These are phyloP conservation scores for Dactylonectria estremocensis DNA, from an alignment of 2,329 filamentous ascomycete species.

Conservation along the genomic window DNA sequence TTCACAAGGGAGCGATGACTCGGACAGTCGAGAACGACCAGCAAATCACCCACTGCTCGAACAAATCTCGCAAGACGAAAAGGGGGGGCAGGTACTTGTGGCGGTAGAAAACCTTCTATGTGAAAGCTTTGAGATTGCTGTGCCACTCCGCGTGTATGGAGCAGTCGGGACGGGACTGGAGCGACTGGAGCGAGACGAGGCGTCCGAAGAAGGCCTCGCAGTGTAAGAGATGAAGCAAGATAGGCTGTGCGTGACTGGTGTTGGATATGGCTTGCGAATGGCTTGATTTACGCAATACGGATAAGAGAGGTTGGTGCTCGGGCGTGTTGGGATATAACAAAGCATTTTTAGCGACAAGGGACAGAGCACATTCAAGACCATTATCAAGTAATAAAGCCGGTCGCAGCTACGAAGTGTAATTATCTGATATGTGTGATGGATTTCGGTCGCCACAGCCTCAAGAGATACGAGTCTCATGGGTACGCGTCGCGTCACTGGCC, in stretches of 20 bases:
- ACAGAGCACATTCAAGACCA: constrained; percentile 31
- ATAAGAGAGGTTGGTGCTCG: constrained; percentile 10
- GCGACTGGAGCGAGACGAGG: constrained; percentile 69
- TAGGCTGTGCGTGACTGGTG: neutral
- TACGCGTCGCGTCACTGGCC: constrained; percentile 22
- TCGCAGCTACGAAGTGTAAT: constrained; percentile 16
- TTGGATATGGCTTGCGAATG: constrained; percentile 24
- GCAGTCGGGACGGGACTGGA: constrained; percentile 72
- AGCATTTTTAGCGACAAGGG: constrained; percentile 33
- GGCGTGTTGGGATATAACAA: constrained; percentile 32
- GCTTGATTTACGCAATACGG: constrained; percentile 28
- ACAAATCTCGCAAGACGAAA: constrained; percentile 83
- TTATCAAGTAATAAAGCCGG: constrained; percentile 28
- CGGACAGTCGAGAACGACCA: constrained; percentile 39
- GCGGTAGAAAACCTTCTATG: constrained; percentile 84
- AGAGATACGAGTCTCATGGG: constrained; percentile 15
- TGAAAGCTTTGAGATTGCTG: constrained; percentile 91
- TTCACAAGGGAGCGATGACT: constrained; percentile 56
- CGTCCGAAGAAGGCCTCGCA: constrained; percentile 61
- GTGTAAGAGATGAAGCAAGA: constrained; percentile 49
- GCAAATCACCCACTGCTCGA: constrained; percentile 75
- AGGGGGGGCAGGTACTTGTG: constrained; percentile 80
- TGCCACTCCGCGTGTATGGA: constrained; percentile 87
- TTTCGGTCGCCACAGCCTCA: neutral
- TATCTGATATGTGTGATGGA: neutral